These are phyloP conservation scores for Uromyces viciae-fabae DNA, from an alignment of 1,284 basidiomycete species.

Conservation along the genomic window DNA sequence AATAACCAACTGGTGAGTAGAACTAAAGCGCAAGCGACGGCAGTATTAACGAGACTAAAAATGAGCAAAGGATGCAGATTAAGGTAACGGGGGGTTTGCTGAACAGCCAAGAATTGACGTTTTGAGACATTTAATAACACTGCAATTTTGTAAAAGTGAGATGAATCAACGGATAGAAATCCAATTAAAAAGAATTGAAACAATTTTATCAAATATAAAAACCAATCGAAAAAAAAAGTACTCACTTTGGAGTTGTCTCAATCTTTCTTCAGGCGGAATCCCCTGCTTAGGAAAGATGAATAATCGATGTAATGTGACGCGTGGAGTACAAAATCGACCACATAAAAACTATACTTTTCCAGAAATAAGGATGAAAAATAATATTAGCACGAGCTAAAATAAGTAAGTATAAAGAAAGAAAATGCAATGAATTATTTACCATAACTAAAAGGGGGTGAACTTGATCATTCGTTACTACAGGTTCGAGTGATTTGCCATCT, in stretches of 20 bases:
- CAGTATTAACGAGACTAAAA: conserved; percentile 20
- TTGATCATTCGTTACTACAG: conserved; percentile 1
- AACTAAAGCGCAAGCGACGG: conserved; percentile 22
- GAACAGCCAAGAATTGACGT: conserved; percentile 15
- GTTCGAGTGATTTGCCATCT: conserved; percentile 24
- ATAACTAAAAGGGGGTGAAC: background rate
- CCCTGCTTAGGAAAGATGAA: conserved; percentile 30
- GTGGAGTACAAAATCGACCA: background rate
- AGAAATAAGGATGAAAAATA: background rate
- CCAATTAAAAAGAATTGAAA: background rate
- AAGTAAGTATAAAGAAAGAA: background rate
- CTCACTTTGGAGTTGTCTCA: conserved; percentile 16
- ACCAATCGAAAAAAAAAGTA: background rate
- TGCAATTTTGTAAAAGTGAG: no score
- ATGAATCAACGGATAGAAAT: no score
- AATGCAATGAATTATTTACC: background rate
- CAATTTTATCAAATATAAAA: background rate
- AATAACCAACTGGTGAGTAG: conserved; percentile 15
- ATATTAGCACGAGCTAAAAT: background rate
- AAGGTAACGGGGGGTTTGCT: background rate
- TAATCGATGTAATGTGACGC: conserved; percentile 17
- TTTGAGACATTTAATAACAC: background rate
- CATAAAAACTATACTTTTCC: background rate
- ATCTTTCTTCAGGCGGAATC: conserved; percentile 14
- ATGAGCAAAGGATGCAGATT: conserved; percentile 27